Conservation (phyloP, 305 asterid genomes). For the Solanum hybrid region DNA sequence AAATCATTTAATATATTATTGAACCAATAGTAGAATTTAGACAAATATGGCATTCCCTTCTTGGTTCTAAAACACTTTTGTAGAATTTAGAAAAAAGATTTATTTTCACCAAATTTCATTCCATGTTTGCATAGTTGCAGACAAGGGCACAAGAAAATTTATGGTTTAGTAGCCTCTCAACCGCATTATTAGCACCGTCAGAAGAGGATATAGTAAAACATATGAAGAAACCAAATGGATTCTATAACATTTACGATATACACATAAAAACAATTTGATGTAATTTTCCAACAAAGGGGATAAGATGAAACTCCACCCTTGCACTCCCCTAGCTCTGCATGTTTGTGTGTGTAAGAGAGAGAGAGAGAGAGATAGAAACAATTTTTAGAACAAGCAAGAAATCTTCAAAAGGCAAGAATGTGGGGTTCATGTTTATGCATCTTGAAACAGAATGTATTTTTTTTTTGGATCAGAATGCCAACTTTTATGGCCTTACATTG, state of each 20-base stretch:
- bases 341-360: background rate
- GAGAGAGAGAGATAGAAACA: background rate
- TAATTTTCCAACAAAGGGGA: background rate
- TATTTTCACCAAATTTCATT: background rate
- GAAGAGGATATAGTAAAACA: background rate
- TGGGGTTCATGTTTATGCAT: background rate
- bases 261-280: background rate
- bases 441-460: background rate
- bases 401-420: background rate
- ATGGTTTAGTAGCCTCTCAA: background rate
- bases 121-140: background rate
- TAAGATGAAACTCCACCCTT: background rate
- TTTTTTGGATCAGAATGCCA: background rate
- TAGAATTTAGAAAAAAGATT: background rate
- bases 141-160: background rate
- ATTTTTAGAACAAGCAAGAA: background rate
- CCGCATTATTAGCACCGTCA: background rate
- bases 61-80: background rate
- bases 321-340: background rate
- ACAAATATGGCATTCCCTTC: background rate
- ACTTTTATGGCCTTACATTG: background rate
- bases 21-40: background rate
- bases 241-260: background rate
- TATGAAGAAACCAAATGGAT: background rate
- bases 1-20: background rate